phyloP scores from a whole-genome alignment of 1,284 basidiomycete species.

The Moniliophthora roreri region DNA sequence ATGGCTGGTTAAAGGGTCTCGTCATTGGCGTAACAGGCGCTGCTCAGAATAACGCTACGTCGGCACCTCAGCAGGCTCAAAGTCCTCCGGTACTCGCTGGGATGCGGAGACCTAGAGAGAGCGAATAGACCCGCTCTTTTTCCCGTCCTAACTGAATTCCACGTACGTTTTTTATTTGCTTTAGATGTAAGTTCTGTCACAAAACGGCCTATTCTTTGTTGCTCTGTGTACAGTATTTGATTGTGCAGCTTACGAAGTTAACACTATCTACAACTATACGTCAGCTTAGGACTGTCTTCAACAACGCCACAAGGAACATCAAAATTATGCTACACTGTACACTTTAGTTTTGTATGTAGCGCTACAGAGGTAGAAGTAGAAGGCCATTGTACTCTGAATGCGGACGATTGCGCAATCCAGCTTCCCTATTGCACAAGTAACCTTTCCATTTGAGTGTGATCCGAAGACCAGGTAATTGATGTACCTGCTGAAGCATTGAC shows the following conservation, averaged over 20 bases:
- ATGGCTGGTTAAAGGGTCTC: constrained; percentile 92
- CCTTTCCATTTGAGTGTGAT: too few relatives aligned
- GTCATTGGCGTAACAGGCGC: constrained; percentile 87
- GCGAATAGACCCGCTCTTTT: background rate
- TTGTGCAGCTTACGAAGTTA: too few relatives aligned
- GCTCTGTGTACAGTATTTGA: too few relatives aligned
- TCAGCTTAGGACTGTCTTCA: too few relatives aligned
- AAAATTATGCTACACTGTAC: background rate
- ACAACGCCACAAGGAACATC: too few relatives aligned
- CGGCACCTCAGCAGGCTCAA: constrained; percentile 13
- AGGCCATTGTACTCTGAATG: background rate
- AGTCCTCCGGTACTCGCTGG: constrained; percentile 5
- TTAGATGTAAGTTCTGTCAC: too few relatives aligned
- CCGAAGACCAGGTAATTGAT: too few relatives aligned
- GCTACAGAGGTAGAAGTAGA: background rate
- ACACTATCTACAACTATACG: too few relatives aligned
- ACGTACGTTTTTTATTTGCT: background rate
- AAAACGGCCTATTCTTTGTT: too few relatives aligned
- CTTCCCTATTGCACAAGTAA: background rate
- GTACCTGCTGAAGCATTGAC: too few relatives aligned
- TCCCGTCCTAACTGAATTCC: background rate
- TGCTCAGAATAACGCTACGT: constrained; percentile 31
- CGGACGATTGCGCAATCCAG: background rate
- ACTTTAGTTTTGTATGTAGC: background rate
- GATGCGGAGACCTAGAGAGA: constrained; percentile 4